A percentile compares a stretch with the other conserved stretches of the same genome.
Evolutionary conservation across 805 yeast genomes (phyloP).

Genomic region (Lachancea waltii): DNA sequence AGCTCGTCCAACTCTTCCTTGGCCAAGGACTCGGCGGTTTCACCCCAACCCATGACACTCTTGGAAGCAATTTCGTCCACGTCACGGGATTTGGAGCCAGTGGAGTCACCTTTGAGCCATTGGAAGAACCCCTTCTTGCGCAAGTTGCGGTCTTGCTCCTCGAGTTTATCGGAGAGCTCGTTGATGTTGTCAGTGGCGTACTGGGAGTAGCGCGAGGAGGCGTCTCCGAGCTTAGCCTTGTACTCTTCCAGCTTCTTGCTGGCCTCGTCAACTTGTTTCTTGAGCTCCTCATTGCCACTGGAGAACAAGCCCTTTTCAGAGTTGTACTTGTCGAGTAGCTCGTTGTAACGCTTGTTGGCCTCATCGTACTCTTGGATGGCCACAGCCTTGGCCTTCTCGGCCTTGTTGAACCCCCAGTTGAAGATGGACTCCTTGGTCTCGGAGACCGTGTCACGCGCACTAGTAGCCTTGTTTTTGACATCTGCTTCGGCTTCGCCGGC

Average conservation of each 20-base stretch:
- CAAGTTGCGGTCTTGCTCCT: constrained; percentile 20
- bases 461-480: constrained; percentile 9
- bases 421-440: constrained; percentile 20
- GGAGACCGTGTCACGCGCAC: constrained; percentile 9
- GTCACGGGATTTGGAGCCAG: constrained; percentile 9
- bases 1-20: constrained; percentile 32
- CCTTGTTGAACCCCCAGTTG: constrained; percentile 26
- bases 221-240: constrained; percentile 18
- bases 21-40: constrained; percentile 37
- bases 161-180: constrained; percentile 22
- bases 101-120: constrained; percentile 18
- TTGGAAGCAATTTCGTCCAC: constrained; percentile 32
- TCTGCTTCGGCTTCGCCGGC: constrained; percentile 5
- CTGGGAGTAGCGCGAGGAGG: constrained; percentile 17
- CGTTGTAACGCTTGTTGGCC: constrained; percentile 24
- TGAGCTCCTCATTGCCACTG: constrained; percentile 14
- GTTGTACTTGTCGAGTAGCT: constrained; percentile 13
- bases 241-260: constrained; percentile 15
- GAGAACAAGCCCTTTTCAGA: constrained; percentile 18
- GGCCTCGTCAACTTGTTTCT: constrained; percentile 16
- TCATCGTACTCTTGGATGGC: constrained; percentile 28
- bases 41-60: constrained; percentile 43
- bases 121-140: constrained; percentile 20
- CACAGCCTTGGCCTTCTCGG: constrained; percentile 25
- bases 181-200: constrained; percentile 22